A percentile compares a stretch with the other conserved stretches of the same genome.
These are phyloP conservation scores for Schizophyllum amplum DNA, from an alignment of 1,284 basidiomycete species.

Conservation along the genomic window DNA sequence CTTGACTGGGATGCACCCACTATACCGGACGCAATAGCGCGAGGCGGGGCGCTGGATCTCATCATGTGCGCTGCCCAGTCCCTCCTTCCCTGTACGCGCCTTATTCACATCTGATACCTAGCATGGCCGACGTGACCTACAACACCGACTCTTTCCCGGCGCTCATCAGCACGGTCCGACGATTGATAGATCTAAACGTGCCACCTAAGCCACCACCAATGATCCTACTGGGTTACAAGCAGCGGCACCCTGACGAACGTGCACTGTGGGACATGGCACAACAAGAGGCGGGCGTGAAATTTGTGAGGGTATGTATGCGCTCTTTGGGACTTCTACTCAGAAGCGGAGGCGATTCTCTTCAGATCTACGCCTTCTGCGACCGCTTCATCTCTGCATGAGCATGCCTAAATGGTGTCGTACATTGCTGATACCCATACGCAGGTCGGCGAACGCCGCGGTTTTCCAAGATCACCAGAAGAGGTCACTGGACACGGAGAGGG, in stretches of 20 bases:
- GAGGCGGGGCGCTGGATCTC: conserved; percentile 38
- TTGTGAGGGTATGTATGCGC: not conserved
- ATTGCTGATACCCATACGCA: too few relatives aligned
- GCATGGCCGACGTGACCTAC: conserved; percentile 88
- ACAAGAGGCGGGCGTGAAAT: not conserved
- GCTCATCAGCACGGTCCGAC: conserved; percentile 47
- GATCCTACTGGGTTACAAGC: conserved; percentile 75
- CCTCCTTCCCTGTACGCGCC: not conserved
- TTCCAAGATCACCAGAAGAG: not conserved
- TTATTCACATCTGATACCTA: too few relatives aligned
- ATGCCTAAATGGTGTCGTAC: too few relatives aligned
- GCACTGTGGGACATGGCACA: conserved; percentile 52
- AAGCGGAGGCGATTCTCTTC: too few relatives aligned
- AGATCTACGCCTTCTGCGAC: too few relatives aligned
- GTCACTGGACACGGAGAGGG: not conserved
- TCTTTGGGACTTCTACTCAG: too few relatives aligned
- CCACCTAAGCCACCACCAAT: conserved; percentile 26
- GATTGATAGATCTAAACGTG: conserved; percentile 27
- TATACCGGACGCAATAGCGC: conserved; percentile 39
- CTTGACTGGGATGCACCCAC: conserved; percentile 73
- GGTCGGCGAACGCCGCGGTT: not conserved
- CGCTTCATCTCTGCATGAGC: too few relatives aligned
- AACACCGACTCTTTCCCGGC: conserved; percentile 78
- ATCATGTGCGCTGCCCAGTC: conserved; percentile 41
- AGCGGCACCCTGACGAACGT: conserved; percentile 68